Evolutionary conservation across 192 early-diverging fungal species (phyloP).

Genomic region (Entomortierella lignicola): DNA sequence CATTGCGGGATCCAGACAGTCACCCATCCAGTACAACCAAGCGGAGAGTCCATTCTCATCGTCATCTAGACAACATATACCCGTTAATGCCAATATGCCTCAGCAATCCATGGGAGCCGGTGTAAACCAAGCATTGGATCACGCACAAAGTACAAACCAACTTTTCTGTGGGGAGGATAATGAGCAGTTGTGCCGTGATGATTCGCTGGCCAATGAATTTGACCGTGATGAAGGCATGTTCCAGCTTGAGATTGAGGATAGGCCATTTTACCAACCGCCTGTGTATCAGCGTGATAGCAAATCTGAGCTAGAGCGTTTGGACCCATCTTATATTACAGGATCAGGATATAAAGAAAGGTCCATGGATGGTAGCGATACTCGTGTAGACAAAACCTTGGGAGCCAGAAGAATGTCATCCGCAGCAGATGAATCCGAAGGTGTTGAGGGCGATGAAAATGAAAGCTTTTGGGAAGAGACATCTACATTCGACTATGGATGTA

Average conservation of each 20-base stretch:
- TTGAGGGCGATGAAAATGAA: constrained; percentile 44
- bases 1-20: not conserved
- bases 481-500: constrained; percentile 43
- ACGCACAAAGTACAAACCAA: not conserved
- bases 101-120: constrained; percentile 10
- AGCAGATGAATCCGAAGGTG: constrained; percentile 16
- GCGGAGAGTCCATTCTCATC: not conserved
- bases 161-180: constrained; percentile 14
- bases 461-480: constrained; percentile 52
- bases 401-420: not conserved
- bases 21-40: not conserved
- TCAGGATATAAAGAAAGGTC: constrained; percentile 6
- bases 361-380: constrained; percentile 6
- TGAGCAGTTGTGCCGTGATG: not conserved
- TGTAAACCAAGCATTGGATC: constrained; percentile 2
- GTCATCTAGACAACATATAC: not conserved
- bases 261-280: constrained; percentile 4
- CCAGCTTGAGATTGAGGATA: constrained; percentile 46
- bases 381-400: not conserved
- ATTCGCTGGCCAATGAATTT: constrained; percentile 8
- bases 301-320: constrained; percentile 9
- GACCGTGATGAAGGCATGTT: constrained; percentile 53
- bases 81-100: not conserved
- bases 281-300: not conserved
- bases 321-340: not conserved